phyloP scores from a whole-genome alignment of 768 basidiomycete species.

The Hypholoma fasciculare region DNA sequence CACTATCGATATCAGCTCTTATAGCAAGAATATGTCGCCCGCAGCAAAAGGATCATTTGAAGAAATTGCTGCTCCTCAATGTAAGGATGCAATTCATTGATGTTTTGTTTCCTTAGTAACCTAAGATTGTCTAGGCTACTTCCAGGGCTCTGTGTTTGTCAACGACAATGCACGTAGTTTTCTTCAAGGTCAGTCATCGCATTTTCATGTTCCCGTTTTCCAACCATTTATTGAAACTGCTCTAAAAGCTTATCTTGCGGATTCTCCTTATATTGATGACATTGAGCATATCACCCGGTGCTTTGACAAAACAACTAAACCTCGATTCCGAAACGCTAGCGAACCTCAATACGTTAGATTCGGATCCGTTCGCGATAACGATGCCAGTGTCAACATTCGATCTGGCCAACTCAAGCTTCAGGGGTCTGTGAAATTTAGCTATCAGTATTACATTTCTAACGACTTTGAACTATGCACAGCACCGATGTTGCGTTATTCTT shows the following conservation, averaged over 20 bases:
- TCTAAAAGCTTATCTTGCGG: slow-evolving; percentile 33
- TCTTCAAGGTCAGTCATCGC: slow-evolving; percentile 5
- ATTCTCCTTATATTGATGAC: slow-evolving; percentile 10
- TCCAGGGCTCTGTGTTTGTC: slow-evolving; percentile 43
- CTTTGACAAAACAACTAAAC: slow-evolving; percentile 48
- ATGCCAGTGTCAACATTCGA: slow-evolving; percentile 35
- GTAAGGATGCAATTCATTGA: slow-evolving; percentile 23
- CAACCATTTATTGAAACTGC: background rate
- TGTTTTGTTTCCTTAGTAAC: background rate
- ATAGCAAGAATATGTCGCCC: slow-evolving; percentile 28
- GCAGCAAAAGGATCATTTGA: slow-evolving; percentile 28
- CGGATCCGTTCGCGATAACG: slow-evolving; percentile 39
- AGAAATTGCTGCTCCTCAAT: slow-evolving; percentile 48
- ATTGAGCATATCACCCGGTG: slow-evolving; percentile 37
- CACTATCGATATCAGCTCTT: slow-evolving; percentile 60
- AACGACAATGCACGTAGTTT: slow-evolving; percentile 10
- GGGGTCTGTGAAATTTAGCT: slow-evolving; percentile 17
- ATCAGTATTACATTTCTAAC: background rate
- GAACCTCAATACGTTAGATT: slow-evolving; percentile 46
- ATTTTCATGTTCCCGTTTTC: background rate
- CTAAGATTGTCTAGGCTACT: slow-evolving; percentile 32
- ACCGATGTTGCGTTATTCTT: slow-evolving; percentile 37
- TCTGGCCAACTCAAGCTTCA: slow-evolving; percentile 46
- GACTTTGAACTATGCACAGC: slow-evolving; percentile 12
- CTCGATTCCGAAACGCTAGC: slow-evolving; percentile 32